Base-by-base conservation (phyloP, 2,329 filamentous ascomycete species). In the Mycosphaerella sp. region DNA sequence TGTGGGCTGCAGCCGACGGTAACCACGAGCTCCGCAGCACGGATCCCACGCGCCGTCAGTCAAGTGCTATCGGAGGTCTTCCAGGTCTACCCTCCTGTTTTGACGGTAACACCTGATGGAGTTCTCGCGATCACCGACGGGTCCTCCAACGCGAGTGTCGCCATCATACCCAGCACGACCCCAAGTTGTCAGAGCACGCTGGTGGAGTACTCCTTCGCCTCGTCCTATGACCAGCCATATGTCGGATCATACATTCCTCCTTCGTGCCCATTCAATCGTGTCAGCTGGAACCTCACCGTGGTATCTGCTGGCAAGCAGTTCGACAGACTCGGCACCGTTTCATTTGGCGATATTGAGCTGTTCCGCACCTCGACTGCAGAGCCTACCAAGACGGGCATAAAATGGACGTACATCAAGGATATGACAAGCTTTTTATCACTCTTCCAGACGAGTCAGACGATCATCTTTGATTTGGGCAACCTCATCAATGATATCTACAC, bases 281-380 rank as follows among this genome's bases (percentile, higher is more conserved):
- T 90, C 13, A 77, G 80, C 18, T 80, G 93, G 67, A 89, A 89
- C 63, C 79, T 93, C 59, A 90, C 85, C 0, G 83, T 86, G 12
- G 80, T 79, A 0, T 86, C 84, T 8, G 72, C 74, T 55, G 88
- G 88, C 1, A 77, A 79, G 2, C 88, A 94, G 61, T 90, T 79
- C 67, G 88, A 94, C 65, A 79, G 87, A 35, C 75, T 91, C 7
- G 88, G 81, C 3, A 68, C 85, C 28, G 83, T 93, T 77, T 93
- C 84, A 61, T 74, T 93, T 34, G 81, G 81, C 36, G 85, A 91
- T 65, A 81, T 79, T 8, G 87, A 94, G 66, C 77, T 94, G n/a
- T 93, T 86, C 75, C 77, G 87, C 18, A 90, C 87, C 1, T 89
- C 86, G 4, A 94, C 88, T 1, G 86, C 87, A 3, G 86, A 94